Evolutionary conservation across 1,139 yeast genomes (phyloP).

Genomic region (Zhuliangozyma blackwelliae): DNA sequence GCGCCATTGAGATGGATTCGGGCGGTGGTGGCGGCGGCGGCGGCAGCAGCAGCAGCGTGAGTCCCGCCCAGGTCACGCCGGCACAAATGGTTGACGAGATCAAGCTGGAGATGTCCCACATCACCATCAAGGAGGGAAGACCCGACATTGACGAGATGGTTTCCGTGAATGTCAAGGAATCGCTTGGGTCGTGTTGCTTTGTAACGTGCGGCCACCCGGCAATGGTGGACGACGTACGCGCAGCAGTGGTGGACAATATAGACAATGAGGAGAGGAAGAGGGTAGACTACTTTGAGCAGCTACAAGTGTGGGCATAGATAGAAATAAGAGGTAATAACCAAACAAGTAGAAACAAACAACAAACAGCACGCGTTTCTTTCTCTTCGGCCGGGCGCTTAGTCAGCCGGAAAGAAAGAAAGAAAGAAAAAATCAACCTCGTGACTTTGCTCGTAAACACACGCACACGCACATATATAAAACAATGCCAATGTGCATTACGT

Average conservation of each 20-base stretch:
- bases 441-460: too few relatives aligned
- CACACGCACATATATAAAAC: too few relatives aligned
- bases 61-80: too few relatives aligned
- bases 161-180: constrained; percentile 27
- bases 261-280: constrained; percentile 27
- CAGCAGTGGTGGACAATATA: constrained; percentile 25
- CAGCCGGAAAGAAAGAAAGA: neutral
- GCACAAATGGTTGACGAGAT: constrained; percentile 5
- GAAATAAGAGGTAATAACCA: too few relatives aligned
- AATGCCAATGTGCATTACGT: too few relatives aligned
- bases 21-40: too few relatives aligned
- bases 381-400: neutral
- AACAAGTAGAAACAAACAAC: too few relatives aligned
- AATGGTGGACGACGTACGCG: constrained; percentile 47
- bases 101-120: constrained; percentile 18
- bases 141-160: constrained; percentile 39
- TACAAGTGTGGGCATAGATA: constrained; percentile 38
- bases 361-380: too few relatives aligned
- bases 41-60: too few relatives aligned
- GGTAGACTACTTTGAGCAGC: constrained; percentile 45
- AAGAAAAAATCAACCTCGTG: neutral
- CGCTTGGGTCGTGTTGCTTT: constrained; percentile 40
- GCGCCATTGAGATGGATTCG: neutral
- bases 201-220: constrained; percentile 48
- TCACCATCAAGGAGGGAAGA: constrained; percentile 44